These are phyloP conservation scores for Nicotiana knightiana DNA, from an alignment of 257 asterid species.

Conservation along the genomic window DNA sequence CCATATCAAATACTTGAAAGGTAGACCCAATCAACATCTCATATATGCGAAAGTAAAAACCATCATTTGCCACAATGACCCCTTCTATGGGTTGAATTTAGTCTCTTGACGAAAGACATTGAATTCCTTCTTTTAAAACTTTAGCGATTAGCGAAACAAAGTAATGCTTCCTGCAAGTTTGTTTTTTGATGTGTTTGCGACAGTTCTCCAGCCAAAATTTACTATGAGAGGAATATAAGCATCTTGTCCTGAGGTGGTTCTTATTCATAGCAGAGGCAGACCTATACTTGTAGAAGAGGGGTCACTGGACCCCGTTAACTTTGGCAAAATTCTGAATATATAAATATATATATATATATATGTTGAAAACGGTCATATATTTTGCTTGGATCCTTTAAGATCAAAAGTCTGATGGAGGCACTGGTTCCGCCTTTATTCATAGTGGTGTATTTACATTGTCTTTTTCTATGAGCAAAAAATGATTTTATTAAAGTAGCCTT, in stretches of 20 bases:
- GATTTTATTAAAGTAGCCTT: background rate
- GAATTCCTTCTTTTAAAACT: no score
- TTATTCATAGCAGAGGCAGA: background rate
- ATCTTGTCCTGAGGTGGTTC: background rate
- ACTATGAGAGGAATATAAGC: background rate
- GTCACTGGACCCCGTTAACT: no score
- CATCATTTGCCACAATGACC: background rate
- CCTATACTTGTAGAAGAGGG: no score
- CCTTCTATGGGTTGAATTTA: no score
- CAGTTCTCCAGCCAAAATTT: background rate
- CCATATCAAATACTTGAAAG: conserved; percentile 91
- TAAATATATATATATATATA: no score
- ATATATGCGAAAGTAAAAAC: background rate
- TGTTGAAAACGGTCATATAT: no score
- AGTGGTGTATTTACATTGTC: background rate
- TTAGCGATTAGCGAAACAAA: no score
- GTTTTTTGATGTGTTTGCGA: background rate
- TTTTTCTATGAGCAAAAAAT: background rate
- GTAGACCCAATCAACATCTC: conserved; percentile 20
- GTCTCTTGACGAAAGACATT: no score
- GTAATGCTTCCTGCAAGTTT: background rate
- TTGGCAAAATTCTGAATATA: no score
- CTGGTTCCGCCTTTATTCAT: no score
- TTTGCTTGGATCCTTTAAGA: no score
- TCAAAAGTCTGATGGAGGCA: no score